These are phyloP conservation scores for Rhodotorula diobovata DNA, from an alignment of 768 basidiomycete species.

Conservation along the genomic window DNA sequence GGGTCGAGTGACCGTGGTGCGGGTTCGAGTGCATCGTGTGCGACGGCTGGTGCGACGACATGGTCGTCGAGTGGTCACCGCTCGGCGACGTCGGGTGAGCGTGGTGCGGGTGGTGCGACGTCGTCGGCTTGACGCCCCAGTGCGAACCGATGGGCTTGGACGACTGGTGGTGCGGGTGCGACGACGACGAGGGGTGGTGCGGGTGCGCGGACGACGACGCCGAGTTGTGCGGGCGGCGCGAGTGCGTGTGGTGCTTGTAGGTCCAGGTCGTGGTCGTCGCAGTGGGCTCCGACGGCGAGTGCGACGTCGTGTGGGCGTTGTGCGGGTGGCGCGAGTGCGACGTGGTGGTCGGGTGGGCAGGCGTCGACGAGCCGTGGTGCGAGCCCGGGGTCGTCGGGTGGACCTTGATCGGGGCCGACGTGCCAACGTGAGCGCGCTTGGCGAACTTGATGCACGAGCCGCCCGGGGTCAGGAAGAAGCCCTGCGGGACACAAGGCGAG, in stretches of 20 bases:
- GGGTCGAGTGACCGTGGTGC: conserved; percentile 14
- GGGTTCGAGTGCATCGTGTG: conserved; percentile 22
- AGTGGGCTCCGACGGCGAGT: too few species aligned
- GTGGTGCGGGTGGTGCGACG: conserved; percentile 1
- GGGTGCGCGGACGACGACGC: too few species aligned
- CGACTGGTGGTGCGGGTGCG: not conserved
- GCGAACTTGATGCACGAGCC: conserved; percentile 30
- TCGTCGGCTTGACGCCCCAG: not conserved
- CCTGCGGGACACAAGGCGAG: conserved; percentile 13
- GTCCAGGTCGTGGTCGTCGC: too few species aligned
- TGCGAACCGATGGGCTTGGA: not conserved
- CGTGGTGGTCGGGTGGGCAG: not conserved
- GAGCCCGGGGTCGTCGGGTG: not conserved
- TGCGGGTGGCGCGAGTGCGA: not conserved
- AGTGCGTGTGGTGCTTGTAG: too few species aligned
- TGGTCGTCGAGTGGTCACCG: not conserved
- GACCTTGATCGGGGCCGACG: conserved; percentile 8
- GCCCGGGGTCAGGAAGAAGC: conserved; percentile 29
- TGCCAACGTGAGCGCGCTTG: conserved; percentile 24
- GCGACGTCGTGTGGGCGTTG: not conserved
- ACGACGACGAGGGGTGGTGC: too few species aligned
- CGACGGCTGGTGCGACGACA: not conserved
- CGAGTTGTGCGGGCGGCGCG: not conserved
- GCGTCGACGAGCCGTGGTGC: not conserved
- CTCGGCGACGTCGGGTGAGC: not conserved